Evolutionary conservation across 495 filamentous ascomycete species (phyloP).

Genomic region (Chaetomium fimeti): DNA sequence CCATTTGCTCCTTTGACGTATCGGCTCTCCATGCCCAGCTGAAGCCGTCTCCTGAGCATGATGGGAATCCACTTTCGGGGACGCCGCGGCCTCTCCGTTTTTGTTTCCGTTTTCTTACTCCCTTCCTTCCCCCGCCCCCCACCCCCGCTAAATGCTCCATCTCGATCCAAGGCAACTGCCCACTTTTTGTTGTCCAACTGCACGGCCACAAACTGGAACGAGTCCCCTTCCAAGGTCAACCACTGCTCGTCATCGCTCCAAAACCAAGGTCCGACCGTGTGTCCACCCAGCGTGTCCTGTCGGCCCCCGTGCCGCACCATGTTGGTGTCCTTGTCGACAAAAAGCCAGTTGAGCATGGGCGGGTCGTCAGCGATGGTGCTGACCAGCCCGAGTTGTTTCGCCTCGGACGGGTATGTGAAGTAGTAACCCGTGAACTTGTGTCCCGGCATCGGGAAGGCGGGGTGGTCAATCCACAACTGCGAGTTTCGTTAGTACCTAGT

Average conservation of each 20-base stretch:
- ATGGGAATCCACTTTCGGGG: conserved; percentile 33
- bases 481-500: neutral
- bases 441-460: conserved; percentile 43
- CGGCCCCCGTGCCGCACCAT: conserved; percentile 55
- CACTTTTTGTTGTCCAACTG: conserved; percentile 46
- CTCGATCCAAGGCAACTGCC: conserved; percentile 46
- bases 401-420: conserved; percentile 58
- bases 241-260: conserved; percentile 56
- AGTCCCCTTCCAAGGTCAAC: conserved; percentile 50
- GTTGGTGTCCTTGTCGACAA: conserved; percentile 56
- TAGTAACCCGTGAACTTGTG: conserved; percentile 61
- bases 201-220: conserved; percentile 43
- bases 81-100: conserved; percentile 18
- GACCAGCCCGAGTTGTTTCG: conserved; percentile 56
- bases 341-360: conserved; percentile 65
- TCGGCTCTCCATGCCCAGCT: conserved; percentile 43
- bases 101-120: conserved; percentile 17
- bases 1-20: conserved; percentile 40
- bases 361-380: conserved; percentile 58
- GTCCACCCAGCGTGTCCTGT: conserved; percentile 45
- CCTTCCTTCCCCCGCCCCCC: conserved; percentile 22
- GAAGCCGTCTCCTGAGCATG: conserved; percentile 33
- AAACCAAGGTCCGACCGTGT: conserved; percentile 57
- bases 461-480: conserved; percentile 50
- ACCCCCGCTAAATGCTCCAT: conserved; percentile 30